These are phyloP conservation scores for Carpinus viminea DNA, from an alignment of 306 rosid genomes.

Conservation along the genomic window DNA sequence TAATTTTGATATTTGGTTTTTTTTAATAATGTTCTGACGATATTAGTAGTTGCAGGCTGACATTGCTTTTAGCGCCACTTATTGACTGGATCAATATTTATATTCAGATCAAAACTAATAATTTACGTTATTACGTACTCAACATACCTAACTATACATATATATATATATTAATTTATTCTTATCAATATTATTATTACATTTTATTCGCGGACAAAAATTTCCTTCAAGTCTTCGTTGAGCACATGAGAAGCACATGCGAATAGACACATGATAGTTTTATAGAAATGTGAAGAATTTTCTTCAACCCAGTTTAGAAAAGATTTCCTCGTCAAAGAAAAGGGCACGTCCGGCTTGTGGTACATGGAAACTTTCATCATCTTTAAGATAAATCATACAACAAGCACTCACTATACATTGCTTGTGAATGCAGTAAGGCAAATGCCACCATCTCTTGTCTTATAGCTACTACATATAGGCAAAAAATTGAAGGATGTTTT, in stretches of 20 bases:
- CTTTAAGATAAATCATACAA: slow-evolving; percentile 16
- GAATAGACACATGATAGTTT: too few relatives aligned
- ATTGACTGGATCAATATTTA: neutral
- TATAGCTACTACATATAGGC: neutral
- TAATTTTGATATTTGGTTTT: neutral
- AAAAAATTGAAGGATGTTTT: neutral
- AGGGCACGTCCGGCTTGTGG: neutral
- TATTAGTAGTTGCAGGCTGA: neutral
- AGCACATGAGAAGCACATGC: too few relatives aligned
- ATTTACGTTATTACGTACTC: neutral
- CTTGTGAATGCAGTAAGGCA: slow-evolving; percentile 19
- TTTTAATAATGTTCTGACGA: too few relatives aligned
- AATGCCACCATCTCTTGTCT: neutral
- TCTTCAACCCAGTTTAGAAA: too few relatives aligned
- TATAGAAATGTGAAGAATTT: too few relatives aligned
- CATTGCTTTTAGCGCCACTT: neutral
- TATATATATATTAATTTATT: neutral
- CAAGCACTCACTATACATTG: slow-evolving; percentile 18
- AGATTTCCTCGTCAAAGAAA: neutral
- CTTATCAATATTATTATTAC: neutral
- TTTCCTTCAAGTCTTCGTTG: too few relatives aligned
- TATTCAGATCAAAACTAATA: slow-evolving; percentile 11
- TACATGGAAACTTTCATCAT: slow-evolving; percentile 17
- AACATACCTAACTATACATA: slow-evolving; percentile 16
- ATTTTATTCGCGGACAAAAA: too few relatives aligned